Base-by-base conservation (phyloP, 169 alveolate species). In the Plasmodium vivax region DNA sequence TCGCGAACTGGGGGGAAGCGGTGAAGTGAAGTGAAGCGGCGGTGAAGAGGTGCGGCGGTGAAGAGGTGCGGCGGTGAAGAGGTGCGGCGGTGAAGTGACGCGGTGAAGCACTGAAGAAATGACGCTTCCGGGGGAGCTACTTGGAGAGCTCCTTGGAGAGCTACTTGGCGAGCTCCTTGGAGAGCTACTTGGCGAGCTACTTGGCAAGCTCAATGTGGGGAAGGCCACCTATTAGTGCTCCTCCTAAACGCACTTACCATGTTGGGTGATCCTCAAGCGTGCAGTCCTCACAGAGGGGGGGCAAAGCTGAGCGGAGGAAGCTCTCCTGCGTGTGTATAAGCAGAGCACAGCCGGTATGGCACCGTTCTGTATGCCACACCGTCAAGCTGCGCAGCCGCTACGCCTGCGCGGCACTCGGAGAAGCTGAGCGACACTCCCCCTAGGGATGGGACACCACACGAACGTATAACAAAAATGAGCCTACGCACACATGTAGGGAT, bases 1-100 rank as follows among this genome's bases (percentile, higher is more conserved):
- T 82, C 12, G 95, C 16, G 43, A 91, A 91, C 95, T 91, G 92
- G 1, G 38, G 62, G 43, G 77, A 2, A 58, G 23, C 32, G n/a
- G n/a, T n/a, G n/a, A n/a, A 3, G 30, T n/a, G 23, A 58, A 6
- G 30, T 58, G 74, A 16, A 16, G 74, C 23, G 30, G 74, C 14
- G 73, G 5, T 2, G 19, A 7, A 14, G n/a, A 36, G 43, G 3
- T 36, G 30, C n/a, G n/a, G n/a, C n/a, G n/a, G n/a, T n/a, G n/a
- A n/a, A n/a, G n/a, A n/a, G n/a, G n/a, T n/a, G n/a, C n/a, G n/a
- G n/a, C n/a, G n/a, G n/a, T n/a, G n/a, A n/a, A n/a, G n/a, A n/a
- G n/a, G n/a, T n/a, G n/a, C n/a, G n/a, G n/a, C n/a, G n/a, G n/a
- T n/a, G 19, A 56, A 7, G 32, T 0, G 73, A 56, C 10, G 73